Percentiles rank a stretch among this genome's conserved stretches.
These are phyloP conservation scores for Calcarisporium arbuscula DNA, from an alignment of 2,329 filamentous ascomycete genomes.

Conservation along the genomic window DNA sequence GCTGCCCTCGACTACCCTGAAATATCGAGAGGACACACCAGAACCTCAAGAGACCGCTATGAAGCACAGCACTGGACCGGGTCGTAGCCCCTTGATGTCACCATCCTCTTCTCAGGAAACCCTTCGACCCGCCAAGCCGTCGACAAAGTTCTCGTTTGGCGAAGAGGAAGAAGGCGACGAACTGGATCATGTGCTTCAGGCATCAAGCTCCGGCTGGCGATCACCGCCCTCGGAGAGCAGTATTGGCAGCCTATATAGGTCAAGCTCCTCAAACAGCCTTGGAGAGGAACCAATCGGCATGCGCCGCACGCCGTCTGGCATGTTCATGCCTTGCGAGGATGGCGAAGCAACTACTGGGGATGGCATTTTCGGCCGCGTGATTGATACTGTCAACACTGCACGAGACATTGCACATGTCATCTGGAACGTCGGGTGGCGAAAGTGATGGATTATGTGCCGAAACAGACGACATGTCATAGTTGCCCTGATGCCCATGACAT, in stretches of 20 bases:
- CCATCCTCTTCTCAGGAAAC: constrained; percentile 81
- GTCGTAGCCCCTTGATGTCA: constrained; percentile 49
- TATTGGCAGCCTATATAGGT: constrained; percentile 34
- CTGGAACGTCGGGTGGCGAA: constrained; percentile 64
- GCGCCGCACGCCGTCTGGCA: constrained; percentile 74
- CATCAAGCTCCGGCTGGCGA: constrained; percentile 24
- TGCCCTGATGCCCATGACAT: no score
- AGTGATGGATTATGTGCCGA: constrained; percentile 34
- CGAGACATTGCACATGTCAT: constrained; percentile 66
- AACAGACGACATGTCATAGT: no score
- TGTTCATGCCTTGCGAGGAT: constrained; percentile 86
- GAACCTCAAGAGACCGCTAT: constrained; percentile 57
- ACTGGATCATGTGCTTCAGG: constrained; percentile 28
- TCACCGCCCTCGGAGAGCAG: constrained; percentile 18
- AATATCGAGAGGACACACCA: constrained; percentile 72
- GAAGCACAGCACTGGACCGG: constrained; percentile 48
- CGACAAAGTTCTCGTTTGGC: constrained; percentile 56
- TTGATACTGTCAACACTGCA: constrained; percentile 72
- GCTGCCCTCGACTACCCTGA: constrained; percentile 79
- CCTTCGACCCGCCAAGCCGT: constrained; percentile 61
- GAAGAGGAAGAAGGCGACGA: constrained; percentile 56
- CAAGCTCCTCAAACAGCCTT: constrained; percentile 43
- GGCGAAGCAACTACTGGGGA: constrained; percentile 54
- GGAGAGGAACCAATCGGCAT: constrained; percentile 54
- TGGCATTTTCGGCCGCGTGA: constrained; percentile 69